phyloP scores from a whole-genome alignment of 192 early-diverging fungal species.

The Backusella macrospora region DNA sequence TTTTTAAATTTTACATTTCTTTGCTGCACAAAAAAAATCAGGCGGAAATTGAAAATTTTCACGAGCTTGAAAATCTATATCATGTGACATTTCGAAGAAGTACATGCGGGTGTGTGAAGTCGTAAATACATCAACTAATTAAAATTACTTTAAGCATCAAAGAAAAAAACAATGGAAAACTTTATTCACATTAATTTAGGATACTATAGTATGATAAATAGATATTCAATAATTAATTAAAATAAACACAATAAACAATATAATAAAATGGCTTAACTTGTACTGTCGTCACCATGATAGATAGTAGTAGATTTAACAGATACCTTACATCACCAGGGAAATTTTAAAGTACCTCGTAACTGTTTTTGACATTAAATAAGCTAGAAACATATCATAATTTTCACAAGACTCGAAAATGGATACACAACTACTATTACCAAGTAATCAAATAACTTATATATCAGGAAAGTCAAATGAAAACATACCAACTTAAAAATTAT shows the following conservation, averaged over 20 bases:
- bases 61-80: not conserved
- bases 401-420: not conserved
- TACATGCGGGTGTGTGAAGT: not conserved
- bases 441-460: not conserved
- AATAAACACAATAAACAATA: not conserved
- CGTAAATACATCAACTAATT: not conserved
- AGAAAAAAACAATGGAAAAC: not conserved
- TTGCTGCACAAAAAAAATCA: not conserved
- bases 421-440: not conserved
- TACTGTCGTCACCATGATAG: not conserved
- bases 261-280: not conserved
- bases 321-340: not conserved
- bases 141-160: not conserved
- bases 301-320: not conserved
- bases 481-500: too few relatives aligned
- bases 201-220: not conserved
- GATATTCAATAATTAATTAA: not conserved
- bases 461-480: too few relatives aligned
- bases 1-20: not conserved
- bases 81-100: not conserved
- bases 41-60: not conserved
- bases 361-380: not conserved
- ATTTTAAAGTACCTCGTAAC: not conserved
- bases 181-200: not conserved
- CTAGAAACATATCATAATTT: not conserved